phyloP scores from a whole-genome alignment of 2,329 filamentous ascomycete genomes.

The Xylariomycetidae sp. region DNA sequence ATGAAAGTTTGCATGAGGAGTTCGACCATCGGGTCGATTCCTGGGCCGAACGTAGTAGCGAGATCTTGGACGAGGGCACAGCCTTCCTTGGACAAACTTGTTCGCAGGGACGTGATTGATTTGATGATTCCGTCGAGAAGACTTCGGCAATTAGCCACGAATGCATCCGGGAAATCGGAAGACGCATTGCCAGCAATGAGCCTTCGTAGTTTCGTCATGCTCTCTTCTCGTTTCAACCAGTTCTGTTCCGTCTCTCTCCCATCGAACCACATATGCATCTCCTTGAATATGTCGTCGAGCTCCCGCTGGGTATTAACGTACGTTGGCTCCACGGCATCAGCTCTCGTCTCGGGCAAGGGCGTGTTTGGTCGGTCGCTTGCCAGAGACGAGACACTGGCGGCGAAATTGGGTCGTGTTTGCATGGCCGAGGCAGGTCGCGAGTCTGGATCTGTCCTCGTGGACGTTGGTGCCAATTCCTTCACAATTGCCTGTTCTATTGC shows the following conservation, averaged over 20 bases:
- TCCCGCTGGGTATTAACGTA: slow-evolving; percentile 82
- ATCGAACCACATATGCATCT: slow-evolving; percentile 79
- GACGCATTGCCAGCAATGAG: slow-evolving; percentile 81
- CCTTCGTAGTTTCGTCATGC: slow-evolving; percentile 68
- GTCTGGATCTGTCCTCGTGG: slow-evolving; percentile 29
- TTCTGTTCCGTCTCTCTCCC: slow-evolving; percentile 88
- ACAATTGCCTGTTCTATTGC: slow-evolving; percentile 81
- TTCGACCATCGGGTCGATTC: slow-evolving; percentile 84
- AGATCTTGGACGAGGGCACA: slow-evolving; percentile 83
- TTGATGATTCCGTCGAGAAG: slow-evolving; percentile 88
- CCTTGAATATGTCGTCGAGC: slow-evolving; percentile 79
- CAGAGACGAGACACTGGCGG: slow-evolving; percentile 47
- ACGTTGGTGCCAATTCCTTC: slow-evolving; percentile 60
- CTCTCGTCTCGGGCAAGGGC: slow-evolving; percentile 58
- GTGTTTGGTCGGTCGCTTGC: slow-evolving; percentile 52
- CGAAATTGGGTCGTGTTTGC: slow-evolving; percentile 33
- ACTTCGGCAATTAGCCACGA: slow-evolving; percentile 64
- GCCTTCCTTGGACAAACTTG: slow-evolving; percentile 83
- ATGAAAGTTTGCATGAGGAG: slow-evolving; percentile 83
- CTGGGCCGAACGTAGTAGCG: slow-evolving; percentile 68
- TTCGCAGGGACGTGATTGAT: slow-evolving; percentile 74
- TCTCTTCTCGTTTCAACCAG: slow-evolving; percentile 83
- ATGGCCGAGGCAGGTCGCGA: slow-evolving; percentile 39
- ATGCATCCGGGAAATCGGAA: slow-evolving; percentile 68
- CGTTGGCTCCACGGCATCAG: slow-evolving; percentile 70